Base-by-base conservation (phyloP, 148 eudicot species). In the Cornus kousa region DNA sequence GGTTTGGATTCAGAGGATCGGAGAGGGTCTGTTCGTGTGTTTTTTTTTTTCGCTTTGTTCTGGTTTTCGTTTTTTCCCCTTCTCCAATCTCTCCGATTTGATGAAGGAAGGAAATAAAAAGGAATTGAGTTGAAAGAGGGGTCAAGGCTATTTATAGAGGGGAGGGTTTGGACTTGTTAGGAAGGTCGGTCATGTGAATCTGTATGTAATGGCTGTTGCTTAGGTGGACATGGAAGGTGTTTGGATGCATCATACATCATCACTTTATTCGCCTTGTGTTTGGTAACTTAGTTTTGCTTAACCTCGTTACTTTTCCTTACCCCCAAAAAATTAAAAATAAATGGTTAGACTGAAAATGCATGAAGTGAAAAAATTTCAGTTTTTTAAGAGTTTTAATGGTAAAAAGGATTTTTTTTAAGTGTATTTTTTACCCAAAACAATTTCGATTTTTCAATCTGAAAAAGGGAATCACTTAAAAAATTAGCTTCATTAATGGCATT, bases 121-220 rank as follows among this genome's bases (percentile, higher is more conserved):
- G 3, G 5, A 35, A 2, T 2, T 35, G 11, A 22, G 40, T 70
- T 9, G 5, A 5, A 20, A 20, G 14, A 8, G 14, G 5, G 31
- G 60, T 53, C 71, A 70, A 65, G 64, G 79, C 32, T 77, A 81
- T 84, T 80, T 84, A 84, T 78, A 81, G 77, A 81, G 19, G 46
- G 60, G 20, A 53, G 24, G 48, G 33, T 17, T n/a, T 39, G 28
- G 31, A 55, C 16, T 80, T 73, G 78, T 70, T 84, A 73, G 81
- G 83, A 77, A 77, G 72, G 73, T 80, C 83, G 72, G 73, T 80
- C 83, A 80, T 73, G 76, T 43, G 75, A 72, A 24, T 71, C 9
- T 20, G 53, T 14, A 8, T 67, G 40, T 66, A 37, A 65, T 20
- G 50, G 37, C 2, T 16, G 8, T 37, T 37, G 31, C 31, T 40